These are phyloP conservation scores for Ochetophila trinervis DNA, from an alignment of 306 rosid genomes.

Conservation along the genomic window DNA sequence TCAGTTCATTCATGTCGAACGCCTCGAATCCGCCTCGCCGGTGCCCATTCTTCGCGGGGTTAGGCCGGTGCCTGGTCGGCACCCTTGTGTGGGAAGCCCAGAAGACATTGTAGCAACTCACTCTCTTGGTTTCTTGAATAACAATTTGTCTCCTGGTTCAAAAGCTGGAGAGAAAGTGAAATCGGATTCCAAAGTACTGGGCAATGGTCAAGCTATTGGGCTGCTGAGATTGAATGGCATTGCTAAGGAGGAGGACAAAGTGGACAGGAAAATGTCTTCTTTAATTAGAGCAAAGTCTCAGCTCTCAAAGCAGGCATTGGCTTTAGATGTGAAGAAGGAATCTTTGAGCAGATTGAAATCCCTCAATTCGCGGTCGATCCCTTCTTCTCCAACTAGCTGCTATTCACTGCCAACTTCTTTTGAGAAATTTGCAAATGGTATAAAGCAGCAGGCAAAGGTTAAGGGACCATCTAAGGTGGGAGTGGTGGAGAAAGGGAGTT, in stretches of 20 bases:
- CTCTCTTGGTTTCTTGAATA: slow-evolving; percentile 65
- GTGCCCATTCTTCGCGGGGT: slow-evolving; percentile 92
- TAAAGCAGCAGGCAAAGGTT: slow-evolving; percentile 63
- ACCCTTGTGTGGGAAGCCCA: slow-evolving; percentile 88
- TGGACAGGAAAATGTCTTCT: slow-evolving; percentile 46
- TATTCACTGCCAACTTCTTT: slow-evolving; percentile 82
- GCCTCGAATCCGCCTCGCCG: slow-evolving; percentile 83
- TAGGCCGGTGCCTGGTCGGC: slow-evolving; percentile 91
- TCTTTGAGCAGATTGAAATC: slow-evolving; percentile 62
- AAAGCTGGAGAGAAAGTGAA: slow-evolving; percentile 41
- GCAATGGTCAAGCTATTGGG: slow-evolving; percentile 25
- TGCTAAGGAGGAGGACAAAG: slow-evolving; percentile 53
- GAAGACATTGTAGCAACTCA: slow-evolving; percentile 89
- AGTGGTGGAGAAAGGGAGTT: slow-evolving; percentile 45
- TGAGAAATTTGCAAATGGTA: slow-evolving; percentile 77
- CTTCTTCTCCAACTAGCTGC: slow-evolving; percentile 83
- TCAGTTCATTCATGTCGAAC: slow-evolving; percentile 86
- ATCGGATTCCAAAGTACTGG: slow-evolving; percentile 37
- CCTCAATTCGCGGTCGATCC: slow-evolving; percentile 64
- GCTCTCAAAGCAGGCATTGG: slow-evolving; percentile 38
- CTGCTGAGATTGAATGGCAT: slow-evolving; percentile 33
- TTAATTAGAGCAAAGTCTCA: slow-evolving; percentile 52
- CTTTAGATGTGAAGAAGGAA: slow-evolving; percentile 62
- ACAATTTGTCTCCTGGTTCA: slow-evolving; percentile 33
- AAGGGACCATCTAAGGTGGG: slow-evolving; percentile 50